Evolutionary conservation across 352 stramenopile species (phyloP).

Genomic region (Phytopythium litorale): DNA sequence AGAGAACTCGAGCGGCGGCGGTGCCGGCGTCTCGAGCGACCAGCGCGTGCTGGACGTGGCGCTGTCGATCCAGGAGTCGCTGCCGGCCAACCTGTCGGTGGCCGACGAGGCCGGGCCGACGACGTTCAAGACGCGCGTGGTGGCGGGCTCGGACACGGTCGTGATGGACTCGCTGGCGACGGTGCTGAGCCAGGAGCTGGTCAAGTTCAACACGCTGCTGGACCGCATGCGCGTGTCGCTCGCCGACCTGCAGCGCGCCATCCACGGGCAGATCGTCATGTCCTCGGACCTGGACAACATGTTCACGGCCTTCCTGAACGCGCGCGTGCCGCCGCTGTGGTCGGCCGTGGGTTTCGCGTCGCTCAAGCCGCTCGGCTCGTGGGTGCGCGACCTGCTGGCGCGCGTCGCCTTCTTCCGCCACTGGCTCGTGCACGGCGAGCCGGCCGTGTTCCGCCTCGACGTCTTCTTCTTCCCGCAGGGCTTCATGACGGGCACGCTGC

Average conservation of each 20-base stretch:
- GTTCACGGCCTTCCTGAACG: slow-evolving; percentile 93
- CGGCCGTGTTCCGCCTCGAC: slow-evolving; percentile 86
- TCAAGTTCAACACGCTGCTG: slow-evolving; percentile 93
- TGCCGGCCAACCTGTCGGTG: slow-evolving; percentile 60
- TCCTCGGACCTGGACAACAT: slow-evolving; percentile 95
- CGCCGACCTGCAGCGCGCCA: slow-evolving; percentile 71
- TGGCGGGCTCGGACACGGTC: slow-evolving; percentile 55
- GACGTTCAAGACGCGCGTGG: slow-evolving; percentile 88
- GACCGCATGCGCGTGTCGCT: slow-evolving; percentile 80
- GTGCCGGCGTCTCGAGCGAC: slow-evolving; percentile 76
- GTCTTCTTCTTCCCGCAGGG: slow-evolving; percentile 96
- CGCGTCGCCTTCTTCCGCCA: slow-evolving; percentile 90
- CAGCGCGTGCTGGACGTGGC: slow-evolving; percentile 81
- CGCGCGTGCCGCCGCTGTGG: slow-evolving; percentile 89
- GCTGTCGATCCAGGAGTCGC: slow-evolving; percentile 54
- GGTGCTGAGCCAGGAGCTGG: slow-evolving; percentile 91
- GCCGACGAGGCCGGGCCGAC: slow-evolving; percentile 83
- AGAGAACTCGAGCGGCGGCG: slow-evolving; percentile 35
- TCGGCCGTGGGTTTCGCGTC: slow-evolving; percentile 88
- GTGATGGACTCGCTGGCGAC: slow-evolving; percentile 93
- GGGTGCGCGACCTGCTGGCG: slow-evolving; percentile 87
- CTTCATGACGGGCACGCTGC: slow-evolving; percentile 95
- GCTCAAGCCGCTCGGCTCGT: slow-evolving; percentile 91
- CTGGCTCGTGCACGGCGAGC: slow-evolving; percentile 91
- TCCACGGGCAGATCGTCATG: slow-evolving; percentile 92